Base-by-base conservation (phyloP, 768 basidiomycete genomes). In the Rhodotorula diobovata region DNA sequence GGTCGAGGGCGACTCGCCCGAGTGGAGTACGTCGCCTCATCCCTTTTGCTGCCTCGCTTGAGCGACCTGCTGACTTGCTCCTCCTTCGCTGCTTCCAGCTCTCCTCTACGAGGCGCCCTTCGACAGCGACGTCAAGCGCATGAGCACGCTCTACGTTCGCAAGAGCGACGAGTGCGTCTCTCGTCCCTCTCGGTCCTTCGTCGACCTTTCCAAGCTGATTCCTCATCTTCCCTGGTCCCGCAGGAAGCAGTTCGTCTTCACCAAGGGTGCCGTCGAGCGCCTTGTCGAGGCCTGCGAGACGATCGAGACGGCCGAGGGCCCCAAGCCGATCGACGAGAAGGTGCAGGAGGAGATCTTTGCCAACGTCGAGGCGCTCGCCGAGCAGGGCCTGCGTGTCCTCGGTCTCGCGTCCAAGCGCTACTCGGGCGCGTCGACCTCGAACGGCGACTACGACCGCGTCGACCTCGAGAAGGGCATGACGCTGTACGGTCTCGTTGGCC, bases 401-500 rank as follows among this genome's bases (percentile, higher is more conserved):
- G 80, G 76, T 7, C 77, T 83, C n/a, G 67, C 76, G 18, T n/a
- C 67, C 37, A 66, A 68, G 61, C 50, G 35, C 76, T 83, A 68
- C 83, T 37, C 81, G 46, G 67, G 83, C 70, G 32, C 25, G 15
- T 66, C 64, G 8, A 78, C 78, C 30, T 78, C 78, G 51, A 77
- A 82, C 64, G 81, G 71, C 64, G 80, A 63, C 54, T 50, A 50
- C 48, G 48, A 50, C 48, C 48, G 48, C 48, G 84, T 84, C 63
- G 82, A 83, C 11, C 81, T 85, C 25, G 86, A 86, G 78, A 69
- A 80, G 41, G 82, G 81, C 45, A 82, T 86, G 63, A 81, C 79
- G 9, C 85, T 87, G 78, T 79, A 85, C n/a, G 85, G 83, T 12
- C 80, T 86, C n/a, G 83, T 82, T n/a, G 86, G 85, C 57, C 84